Percentiles rank a stretch among this genome's conserved stretches.
These are phyloP conservation scores for Yamadazyma spencermartinsiae DNA, from an alignment of 1,139 yeast species.

Conservation along the genomic window DNA sequence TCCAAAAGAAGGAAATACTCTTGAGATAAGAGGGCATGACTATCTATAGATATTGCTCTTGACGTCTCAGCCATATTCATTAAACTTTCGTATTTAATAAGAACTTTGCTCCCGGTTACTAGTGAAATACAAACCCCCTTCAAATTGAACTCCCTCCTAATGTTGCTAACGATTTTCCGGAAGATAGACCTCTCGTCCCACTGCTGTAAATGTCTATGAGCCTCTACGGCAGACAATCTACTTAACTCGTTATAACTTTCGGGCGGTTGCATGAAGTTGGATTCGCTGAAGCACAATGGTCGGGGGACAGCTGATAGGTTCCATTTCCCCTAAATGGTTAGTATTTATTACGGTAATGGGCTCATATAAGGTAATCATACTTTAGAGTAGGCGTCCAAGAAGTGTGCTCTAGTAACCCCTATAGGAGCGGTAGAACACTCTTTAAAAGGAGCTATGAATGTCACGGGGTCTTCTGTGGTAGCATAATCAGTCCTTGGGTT, in stretches of 20 bases:
- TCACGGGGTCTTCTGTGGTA: slow-evolving; percentile 1
- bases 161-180: slow-evolving; percentile 33
- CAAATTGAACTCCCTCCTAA: slow-evolving; percentile 39
- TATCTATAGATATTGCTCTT: slow-evolving; percentile 59
- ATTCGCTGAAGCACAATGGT: slow-evolving; percentile 52
- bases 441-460: slow-evolving; percentile 21
- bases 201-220: slow-evolving; percentile 42
- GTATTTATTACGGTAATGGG: slow-evolving; percentile 1
- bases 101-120: slow-evolving; percentile 48
- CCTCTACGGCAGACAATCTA: slow-evolving; percentile 43
- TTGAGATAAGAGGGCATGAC: slow-evolving; percentile 62
- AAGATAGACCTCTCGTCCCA: slow-evolving; percentile 51
- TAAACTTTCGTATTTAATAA: slow-evolving; percentile 49
- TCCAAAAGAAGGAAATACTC: slow-evolving; percentile 56
- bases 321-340: slow-evolving; percentile 43
- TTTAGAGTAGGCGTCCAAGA: slow-evolving; percentile 59
- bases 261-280: slow-evolving; percentile 61
- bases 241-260: slow-evolving; percentile 47
- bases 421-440: slow-evolving; percentile 28
- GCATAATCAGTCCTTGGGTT: not conserved
- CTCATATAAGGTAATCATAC: too few species aligned
- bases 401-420: slow-evolving; percentile 56
- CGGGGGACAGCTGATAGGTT: slow-evolving; percentile 56
- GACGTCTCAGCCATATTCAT: slow-evolving; percentile 52
- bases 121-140: slow-evolving; percentile 60